phyloP scores from a whole-genome alignment of 2,329 filamentous ascomycete species.

The Neonectria neomacrospora region DNA sequence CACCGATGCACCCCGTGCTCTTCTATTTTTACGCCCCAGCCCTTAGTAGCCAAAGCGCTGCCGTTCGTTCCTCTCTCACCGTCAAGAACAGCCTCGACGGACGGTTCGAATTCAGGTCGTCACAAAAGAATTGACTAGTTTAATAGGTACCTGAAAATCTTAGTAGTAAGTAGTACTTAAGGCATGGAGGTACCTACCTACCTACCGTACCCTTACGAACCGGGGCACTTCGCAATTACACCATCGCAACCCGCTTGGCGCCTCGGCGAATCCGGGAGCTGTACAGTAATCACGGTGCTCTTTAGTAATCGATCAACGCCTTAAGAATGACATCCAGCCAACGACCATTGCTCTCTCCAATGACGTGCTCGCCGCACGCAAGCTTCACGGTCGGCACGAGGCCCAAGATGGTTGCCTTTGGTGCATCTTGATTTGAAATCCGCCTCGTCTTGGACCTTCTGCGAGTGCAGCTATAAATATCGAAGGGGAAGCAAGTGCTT shows the following conservation, averaged over 20 bases:
- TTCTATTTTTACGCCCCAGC: slow-evolving; percentile 18
- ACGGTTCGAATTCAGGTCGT: slow-evolving; percentile 20
- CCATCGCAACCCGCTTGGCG: slow-evolving; percentile 6
- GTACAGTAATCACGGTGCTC: slow-evolving; percentile 36
- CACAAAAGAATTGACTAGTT: neutral
- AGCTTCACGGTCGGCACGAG: slow-evolving; percentile 31
- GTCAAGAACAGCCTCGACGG: slow-evolving; percentile 6
- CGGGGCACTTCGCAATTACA: neutral
- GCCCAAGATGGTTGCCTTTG: slow-evolving; percentile 29
- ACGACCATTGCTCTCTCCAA: slow-evolving; percentile 30
- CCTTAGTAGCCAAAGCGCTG: neutral
- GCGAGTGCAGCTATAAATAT: slow-evolving; percentile 31
- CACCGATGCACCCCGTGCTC: slow-evolving; percentile 1
- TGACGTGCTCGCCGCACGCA: slow-evolving; percentile 41
- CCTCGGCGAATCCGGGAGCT: neutral
- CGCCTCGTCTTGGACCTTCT: slow-evolving; percentile 18
- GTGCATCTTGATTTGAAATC: slow-evolving; percentile 46
- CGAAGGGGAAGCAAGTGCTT: slow-evolving; percentile 15
- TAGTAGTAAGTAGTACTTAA: too few relatives aligned
- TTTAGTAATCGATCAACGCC: slow-evolving; percentile 42
- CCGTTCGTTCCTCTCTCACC: slow-evolving; percentile 9
- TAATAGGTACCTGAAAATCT: too few relatives aligned
- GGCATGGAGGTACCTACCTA: neutral
- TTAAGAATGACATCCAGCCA: slow-evolving; percentile 37
- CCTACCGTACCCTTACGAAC: neutral